Conservation (phyloP, 768 basidiomycete species). For the Hebeloma cylindrosporum region DNA sequence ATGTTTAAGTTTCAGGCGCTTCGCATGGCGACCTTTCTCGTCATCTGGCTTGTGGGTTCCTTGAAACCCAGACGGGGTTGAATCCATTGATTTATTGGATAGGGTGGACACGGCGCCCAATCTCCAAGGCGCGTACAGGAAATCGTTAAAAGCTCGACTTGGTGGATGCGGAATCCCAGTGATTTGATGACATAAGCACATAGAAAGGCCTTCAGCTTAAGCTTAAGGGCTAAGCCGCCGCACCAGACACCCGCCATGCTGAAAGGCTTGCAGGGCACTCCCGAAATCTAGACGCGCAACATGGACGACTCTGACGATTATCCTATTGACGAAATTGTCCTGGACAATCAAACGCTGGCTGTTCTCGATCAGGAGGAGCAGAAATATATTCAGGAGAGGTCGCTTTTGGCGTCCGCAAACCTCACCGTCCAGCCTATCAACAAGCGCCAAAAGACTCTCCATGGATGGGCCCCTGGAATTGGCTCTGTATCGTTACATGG, state of each 20-base stretch:
- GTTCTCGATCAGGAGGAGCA: conserved; percentile 60
- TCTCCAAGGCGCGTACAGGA: too few relatives aligned
- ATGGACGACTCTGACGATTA: conserved; percentile 72
- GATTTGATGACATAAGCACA: too few relatives aligned
- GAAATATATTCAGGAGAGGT: conserved; percentile 33
- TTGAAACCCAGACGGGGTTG: conserved; percentile 24
- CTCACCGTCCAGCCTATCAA: conserved; percentile 29
- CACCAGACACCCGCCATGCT: too few relatives aligned
- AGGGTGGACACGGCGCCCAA: neutral
- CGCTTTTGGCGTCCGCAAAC: conserved; percentile 13
- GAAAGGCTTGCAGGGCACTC: too few relatives aligned
- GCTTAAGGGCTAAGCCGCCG: too few relatives aligned
- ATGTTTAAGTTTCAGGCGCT: conserved; percentile 58
- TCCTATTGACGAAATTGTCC: conserved; percentile 58
- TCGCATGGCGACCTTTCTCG: conserved; percentile 49
- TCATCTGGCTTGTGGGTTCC: conserved; percentile 37
- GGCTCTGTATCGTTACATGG: conserved; percentile 23
- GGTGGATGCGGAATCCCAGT: too few relatives aligned
- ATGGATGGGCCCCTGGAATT: conserved; percentile 41
- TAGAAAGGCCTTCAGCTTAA: too few relatives aligned
- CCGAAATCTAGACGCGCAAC: neutral
- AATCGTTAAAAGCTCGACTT: too few relatives aligned
- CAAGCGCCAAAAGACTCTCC: conserved; percentile 57
- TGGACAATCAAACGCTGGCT: conserved; percentile 64
- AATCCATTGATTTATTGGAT: conserved; percentile 29